Evolutionary conservation across 805 yeast genomes (phyloP).

Genomic region (Kurtzmaniella cleridarum): DNA sequence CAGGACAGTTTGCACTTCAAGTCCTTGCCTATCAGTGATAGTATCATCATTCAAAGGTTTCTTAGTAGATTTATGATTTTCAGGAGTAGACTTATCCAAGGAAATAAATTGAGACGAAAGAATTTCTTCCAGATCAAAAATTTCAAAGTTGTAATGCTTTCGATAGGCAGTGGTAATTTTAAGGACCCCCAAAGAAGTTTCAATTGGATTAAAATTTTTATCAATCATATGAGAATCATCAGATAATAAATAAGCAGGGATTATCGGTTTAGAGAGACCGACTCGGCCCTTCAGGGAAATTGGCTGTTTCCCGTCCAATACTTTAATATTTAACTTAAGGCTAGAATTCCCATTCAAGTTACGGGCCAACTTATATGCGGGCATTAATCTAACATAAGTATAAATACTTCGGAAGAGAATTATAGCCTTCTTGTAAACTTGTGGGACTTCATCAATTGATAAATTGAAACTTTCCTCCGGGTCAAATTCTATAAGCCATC

Average conservation of each 20-base stretch:
- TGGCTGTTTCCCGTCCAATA: slow-evolving; percentile 73
- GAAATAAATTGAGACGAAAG: slow-evolving; percentile 52
- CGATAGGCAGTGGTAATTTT: slow-evolving; percentile 77
- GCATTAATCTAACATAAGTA: slow-evolving; percentile 62
- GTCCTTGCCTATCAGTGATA: not conserved
- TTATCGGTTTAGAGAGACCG: slow-evolving; percentile 70
- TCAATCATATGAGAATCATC: slow-evolving; percentile 51
- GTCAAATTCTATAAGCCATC: slow-evolving; percentile 88
- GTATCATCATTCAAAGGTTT: not conserved
- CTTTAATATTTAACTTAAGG: slow-evolving; percentile 45
- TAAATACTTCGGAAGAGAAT: slow-evolving; percentile 69
- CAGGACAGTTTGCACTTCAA: not conserved
- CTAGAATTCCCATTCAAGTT: slow-evolving; percentile 11
- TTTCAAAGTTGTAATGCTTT: slow-evolving; percentile 58
- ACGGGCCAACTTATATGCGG: slow-evolving; percentile 58
- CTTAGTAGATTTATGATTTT: slow-evolving; percentile 1
- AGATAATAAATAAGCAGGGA: slow-evolving; percentile 34
- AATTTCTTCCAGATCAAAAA: slow-evolving; percentile 62
- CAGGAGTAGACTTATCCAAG: slow-evolving; percentile 31
- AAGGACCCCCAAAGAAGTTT: slow-evolving; percentile 70
- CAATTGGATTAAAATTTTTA: slow-evolving; percentile 61
- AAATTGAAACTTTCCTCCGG: slow-evolving; percentile 32
- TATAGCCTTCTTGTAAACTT: slow-evolving; percentile 68
- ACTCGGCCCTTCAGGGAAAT: slow-evolving; percentile 78
- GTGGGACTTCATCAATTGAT: slow-evolving; percentile 51